phyloP scores from a whole-genome alignment of 1,284 basidiomycete genomes.

The Phylloporus sp. region DNA sequence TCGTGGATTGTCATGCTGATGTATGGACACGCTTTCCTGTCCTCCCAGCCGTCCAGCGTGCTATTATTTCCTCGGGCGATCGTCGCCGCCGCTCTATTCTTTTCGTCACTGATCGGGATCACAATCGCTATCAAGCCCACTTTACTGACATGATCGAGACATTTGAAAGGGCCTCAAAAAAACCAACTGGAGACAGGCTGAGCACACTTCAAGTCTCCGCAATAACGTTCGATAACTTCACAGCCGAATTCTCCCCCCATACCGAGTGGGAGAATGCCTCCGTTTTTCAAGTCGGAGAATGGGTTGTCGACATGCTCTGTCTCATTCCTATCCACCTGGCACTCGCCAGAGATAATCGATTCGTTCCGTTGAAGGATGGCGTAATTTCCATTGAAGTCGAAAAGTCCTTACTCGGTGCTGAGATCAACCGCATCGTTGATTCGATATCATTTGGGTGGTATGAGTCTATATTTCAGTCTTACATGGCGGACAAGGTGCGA shows the following conservation, averaged over 20 bases:
- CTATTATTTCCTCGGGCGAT: slow-evolving; percentile 47
- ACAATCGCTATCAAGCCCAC: slow-evolving; percentile 46
- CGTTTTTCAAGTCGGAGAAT: slow-evolving; percentile 58
- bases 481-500: background rate
- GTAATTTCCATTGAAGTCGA: slow-evolving; percentile 52
- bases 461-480: background rate
- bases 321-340: slow-evolving; percentile 72
- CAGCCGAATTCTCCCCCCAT: slow-evolving; percentile 11
- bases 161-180: slow-evolving; percentile 57
- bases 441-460: background rate
- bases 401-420: background rate
- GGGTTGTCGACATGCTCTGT: slow-evolving; percentile 68
- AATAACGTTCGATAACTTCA: slow-evolving; percentile 28
- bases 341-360: slow-evolving; percentile 63
- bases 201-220: slow-evolving; percentile 44
- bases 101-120: slow-evolving; percentile 52
- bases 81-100: slow-evolving; percentile 43
- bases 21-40: slow-evolving; percentile 72
- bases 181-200: slow-evolving; percentile 57
- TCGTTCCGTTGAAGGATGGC: slow-evolving; percentile 66
- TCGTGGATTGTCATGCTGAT: slow-evolving; percentile 64
- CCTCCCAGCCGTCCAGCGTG: slow-evolving; percentile 57
- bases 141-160: slow-evolving; percentile 54
- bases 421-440: background rate
- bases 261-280: slow-evolving; percentile 41